These are phyloP conservation scores for Pythium guiyangense DNA, from an alignment of 352 stramenopile genomes.

Conservation along the genomic window DNA sequence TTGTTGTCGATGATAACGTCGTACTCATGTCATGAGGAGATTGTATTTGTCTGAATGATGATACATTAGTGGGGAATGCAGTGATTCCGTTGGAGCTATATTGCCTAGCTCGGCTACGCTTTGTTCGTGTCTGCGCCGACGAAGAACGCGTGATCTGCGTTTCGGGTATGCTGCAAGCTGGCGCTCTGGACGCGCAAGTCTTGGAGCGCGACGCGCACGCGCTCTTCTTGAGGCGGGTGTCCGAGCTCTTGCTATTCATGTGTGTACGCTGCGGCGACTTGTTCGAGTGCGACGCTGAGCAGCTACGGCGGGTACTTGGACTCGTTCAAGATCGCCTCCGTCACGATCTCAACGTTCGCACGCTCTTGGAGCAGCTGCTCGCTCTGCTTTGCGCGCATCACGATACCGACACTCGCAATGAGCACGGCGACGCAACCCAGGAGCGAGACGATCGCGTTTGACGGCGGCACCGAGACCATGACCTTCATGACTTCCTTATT, in stretches of 20 bases:
- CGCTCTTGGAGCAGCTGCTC: slow-evolving; percentile 1
- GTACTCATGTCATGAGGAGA: no score
- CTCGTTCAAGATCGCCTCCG: slow-evolving; percentile 3
- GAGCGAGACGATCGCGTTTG: slow-evolving; percentile 7
- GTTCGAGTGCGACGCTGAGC: slow-evolving; percentile 1
- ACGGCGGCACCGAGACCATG: slow-evolving; percentile 1
- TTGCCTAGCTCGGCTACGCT: no score
- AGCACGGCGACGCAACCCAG: slow-evolving; percentile 1
- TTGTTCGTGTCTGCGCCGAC: no score
- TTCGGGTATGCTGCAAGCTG: background rate
- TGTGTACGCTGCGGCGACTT: no score
- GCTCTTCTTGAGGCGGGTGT: no score
- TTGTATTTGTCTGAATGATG: no score
- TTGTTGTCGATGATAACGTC: no score
- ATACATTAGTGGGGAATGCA: no score
- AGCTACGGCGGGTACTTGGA: slow-evolving; percentile 8
- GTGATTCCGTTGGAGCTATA: no score
- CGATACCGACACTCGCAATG: background rate
- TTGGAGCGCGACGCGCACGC: no score
- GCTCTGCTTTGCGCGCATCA: background rate
- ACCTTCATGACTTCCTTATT: slow-evolving; percentile 4
- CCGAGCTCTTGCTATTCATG: no score
- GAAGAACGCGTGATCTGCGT: background rate
- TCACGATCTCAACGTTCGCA: background rate
- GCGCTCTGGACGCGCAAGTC: slow-evolving; percentile 8